Conservation (phyloP, 768 basidiomycete genomes). For the Russula olivacea region DNA sequence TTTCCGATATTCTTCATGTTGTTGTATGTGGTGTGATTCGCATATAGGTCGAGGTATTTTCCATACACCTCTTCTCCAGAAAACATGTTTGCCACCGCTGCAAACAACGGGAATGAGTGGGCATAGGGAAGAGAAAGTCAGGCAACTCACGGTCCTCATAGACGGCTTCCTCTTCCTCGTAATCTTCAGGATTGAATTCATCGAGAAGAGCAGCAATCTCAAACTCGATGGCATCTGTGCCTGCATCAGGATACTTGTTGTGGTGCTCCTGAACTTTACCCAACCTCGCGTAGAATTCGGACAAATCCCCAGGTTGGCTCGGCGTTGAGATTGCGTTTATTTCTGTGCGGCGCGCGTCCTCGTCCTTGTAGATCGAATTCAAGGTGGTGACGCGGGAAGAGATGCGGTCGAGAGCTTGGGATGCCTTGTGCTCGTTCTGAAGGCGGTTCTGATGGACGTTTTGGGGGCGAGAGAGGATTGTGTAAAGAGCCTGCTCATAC, state of each 20-base stretch:
- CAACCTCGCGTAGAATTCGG: constrained; percentile 94
- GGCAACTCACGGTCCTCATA: constrained; percentile 75
- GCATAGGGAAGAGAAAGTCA: constrained; percentile 33
- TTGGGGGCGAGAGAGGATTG: constrained; percentile 65
- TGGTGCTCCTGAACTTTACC: constrained; percentile 96
- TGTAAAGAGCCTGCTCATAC: constrained; percentile 81
- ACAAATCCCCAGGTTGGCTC: constrained; percentile 58
- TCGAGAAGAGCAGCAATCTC: constrained; percentile 80
- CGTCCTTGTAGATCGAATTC: constrained; percentile 70
- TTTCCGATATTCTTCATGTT: constrained; percentile 84
- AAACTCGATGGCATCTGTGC: constrained; percentile 71
- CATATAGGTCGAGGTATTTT: constrained; percentile 89
- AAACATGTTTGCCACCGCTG: constrained; percentile 79
- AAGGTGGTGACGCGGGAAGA: constrained; percentile 60
- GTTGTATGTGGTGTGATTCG: constrained; percentile 80
- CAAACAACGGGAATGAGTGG: constrained; percentile 15
- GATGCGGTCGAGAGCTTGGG: constrained; percentile 84
- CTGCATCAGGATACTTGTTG: constrained; percentile 89
- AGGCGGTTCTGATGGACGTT: constrained; percentile 57
- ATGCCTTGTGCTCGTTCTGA: constrained; percentile 82
- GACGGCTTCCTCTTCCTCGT: constrained; percentile 65
- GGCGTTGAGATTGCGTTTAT: constrained; percentile 55
- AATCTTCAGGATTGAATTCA: constrained; percentile 61
- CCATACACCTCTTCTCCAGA: constrained; percentile 96
- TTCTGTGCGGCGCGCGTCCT: constrained; percentile 65